Base-by-base conservation (phyloP, 164 flowering plant genomes). In the Vitis vinifera region DNA sequence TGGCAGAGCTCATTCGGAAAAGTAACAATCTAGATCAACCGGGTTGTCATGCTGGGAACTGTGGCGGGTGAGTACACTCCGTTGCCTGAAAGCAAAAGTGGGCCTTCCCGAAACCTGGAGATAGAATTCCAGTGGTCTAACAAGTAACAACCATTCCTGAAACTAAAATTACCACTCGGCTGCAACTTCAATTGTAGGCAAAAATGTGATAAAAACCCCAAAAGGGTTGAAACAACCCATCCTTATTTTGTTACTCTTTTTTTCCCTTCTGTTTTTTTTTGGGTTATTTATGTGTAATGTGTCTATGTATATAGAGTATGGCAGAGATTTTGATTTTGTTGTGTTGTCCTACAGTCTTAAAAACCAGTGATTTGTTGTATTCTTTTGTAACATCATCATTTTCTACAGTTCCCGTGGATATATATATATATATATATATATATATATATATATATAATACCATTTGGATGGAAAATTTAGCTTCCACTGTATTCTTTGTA, bases 101-200 rank as follows among this genome's bases (percentile, higher is more conserved):
- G 97, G 4, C 87, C 89, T 1, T 75, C 94, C 0, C 78, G 98
- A 72, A 91, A 89, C 74, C 80, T 96, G 75, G 98, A 90, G 82
- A 93, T 96, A 52, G 99, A 96, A 76, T 96, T 96, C 78, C 94
- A 88, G 67, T 93, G 99, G 98, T 91, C 97, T 66, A 93, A 93
- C 81, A 91, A 89, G 78, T 82, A 65, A 77, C 7, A 6, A 3
- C 44, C 48, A 59, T 52, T n/a, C 70, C 12, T 23, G 9, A 8
- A 49, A 52, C 63, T 70, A 76, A 67, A 64, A 67, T 51, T 48
- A 37, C 11, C 37, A 31, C 49, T 60, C 16, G 17, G 48, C 53
- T 61, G 69, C 65, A 58, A 68, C 63, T 67, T 68, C 77, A 52
- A 5, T 63, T 61, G 58, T 15, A 58, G 68, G 59, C 9, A 60